phyloP scores from a whole-genome alignment of 352 stramenopile species.

The Phytophthora chlamydospora region DNA sequence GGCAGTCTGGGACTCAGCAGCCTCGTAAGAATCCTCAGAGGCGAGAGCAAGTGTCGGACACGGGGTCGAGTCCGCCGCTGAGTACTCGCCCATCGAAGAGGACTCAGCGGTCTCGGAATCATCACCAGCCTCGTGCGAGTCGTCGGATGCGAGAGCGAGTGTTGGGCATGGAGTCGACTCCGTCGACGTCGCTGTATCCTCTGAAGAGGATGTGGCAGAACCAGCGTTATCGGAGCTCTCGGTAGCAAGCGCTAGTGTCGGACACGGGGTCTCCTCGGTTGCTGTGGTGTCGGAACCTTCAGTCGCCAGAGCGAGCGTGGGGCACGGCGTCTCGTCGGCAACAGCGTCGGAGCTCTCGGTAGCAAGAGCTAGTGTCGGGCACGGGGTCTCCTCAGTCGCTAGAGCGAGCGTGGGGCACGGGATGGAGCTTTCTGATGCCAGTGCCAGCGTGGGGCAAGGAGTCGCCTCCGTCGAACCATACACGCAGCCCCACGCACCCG shows the following conservation, averaged over 20 bases:
- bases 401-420: constrained; percentile 13
- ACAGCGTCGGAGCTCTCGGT: background rate
- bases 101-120: background rate
- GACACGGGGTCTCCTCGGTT: background rate
- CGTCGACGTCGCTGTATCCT: background rate
- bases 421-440: background rate
- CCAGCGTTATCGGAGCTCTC: background rate
- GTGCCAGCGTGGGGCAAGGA: constrained; percentile 5
- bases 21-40: background rate
- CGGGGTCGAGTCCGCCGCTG: background rate
- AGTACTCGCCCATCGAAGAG: background rate
- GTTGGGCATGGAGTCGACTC: background rate
- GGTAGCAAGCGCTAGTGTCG: constrained; percentile 12
- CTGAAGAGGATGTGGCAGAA: constrained; percentile 1
- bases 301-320: constrained; percentile 5
- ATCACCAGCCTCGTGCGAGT: background rate
- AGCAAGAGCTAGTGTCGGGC: constrained; percentile 7
- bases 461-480: constrained; percentile 9
- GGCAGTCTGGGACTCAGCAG: too few species aligned
- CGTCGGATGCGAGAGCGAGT: background rate
- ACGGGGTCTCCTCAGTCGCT: background rate
- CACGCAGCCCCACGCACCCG: constrained; percentile 60
- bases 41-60: constrained; percentile 12
- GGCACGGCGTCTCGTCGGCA: constrained; percentile 11
- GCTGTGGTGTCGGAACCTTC: background rate